Conservation (phyloP, 441 rosid species). For the Rhodomyrtus psidioides region DNA sequence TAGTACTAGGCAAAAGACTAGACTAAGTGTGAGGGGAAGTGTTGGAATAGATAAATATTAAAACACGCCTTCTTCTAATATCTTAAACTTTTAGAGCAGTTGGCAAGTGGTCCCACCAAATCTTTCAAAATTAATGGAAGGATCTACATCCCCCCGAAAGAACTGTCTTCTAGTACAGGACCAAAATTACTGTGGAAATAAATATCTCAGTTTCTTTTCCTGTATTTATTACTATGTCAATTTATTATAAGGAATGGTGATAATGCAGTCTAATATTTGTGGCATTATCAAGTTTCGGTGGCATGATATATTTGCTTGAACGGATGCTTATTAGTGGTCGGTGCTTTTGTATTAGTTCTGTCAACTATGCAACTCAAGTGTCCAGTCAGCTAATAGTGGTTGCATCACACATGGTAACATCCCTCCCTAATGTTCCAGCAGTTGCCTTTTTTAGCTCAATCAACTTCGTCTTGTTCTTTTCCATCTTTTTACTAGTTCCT, state of each 20-base stretch:
- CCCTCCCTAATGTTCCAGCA: slow-evolving; percentile 5
- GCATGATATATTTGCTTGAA: not conserved
- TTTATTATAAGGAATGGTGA: not conserved
- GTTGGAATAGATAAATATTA: no score
- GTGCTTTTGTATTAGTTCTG: slow-evolving; percentile 46
- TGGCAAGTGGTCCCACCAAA: no score
- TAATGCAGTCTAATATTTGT: not conserved
- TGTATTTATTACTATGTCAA: not conserved
- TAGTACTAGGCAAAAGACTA: no score
- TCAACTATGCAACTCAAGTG: slow-evolving; percentile 83
- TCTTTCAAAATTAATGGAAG: no score
- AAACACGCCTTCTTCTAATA: no score
- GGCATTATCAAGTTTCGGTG: not conserved
- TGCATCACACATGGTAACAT: slow-evolving; percentile 87
- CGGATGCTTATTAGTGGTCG: slow-evolving; percentile 6
- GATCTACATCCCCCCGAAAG: not conserved
- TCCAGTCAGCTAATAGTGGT: slow-evolving; percentile 75
- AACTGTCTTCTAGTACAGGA: not conserved
- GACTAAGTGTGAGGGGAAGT: no score
- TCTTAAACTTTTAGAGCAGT: no score
- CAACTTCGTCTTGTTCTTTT: not conserved
- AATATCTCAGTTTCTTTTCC: not conserved
- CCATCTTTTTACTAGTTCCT: not conserved
- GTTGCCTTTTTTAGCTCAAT: not conserved
- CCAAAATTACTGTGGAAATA: not conserved